phyloP scores from a whole-genome alignment of 768 basidiomycete species.

The Xanthoconium purpureum region DNA sequence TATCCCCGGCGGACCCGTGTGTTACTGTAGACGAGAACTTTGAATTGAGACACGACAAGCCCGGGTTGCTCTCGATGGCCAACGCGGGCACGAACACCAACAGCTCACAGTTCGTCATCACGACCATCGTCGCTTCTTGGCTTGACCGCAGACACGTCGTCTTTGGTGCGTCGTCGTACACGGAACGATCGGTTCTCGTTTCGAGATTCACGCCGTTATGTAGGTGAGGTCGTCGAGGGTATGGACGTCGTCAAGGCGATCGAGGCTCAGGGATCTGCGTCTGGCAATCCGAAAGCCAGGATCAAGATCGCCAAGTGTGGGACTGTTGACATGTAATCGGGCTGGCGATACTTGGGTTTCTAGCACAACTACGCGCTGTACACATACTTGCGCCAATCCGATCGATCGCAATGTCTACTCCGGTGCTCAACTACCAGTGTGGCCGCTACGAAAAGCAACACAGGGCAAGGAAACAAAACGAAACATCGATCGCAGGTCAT shows the following conservation, averaged over 20 bases:
- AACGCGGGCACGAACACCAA: conserved; percentile 83
- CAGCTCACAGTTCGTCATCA: conserved; percentile 91
- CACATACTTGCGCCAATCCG: too few relatives aligned
- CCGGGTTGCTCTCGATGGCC: conserved; percentile 72
- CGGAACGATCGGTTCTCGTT: neutral
- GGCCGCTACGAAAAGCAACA: too few relatives aligned
- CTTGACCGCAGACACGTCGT: conserved; percentile 16
- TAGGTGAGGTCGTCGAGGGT: conserved; percentile 10
- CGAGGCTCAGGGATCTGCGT: neutral
- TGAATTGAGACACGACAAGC: conserved; percentile 66
- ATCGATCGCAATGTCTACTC: too few relatives aligned
- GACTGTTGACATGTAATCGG: neutral
- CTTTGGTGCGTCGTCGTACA: conserved; percentile 7
- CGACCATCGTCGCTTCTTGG: conserved; percentile 58
- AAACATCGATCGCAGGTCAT: too few relatives aligned
- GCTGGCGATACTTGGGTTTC: too few relatives aligned
- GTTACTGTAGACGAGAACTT: conserved; percentile 89
- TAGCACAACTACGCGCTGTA: too few relatives aligned
- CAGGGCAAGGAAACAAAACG: too few relatives aligned
- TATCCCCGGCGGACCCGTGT: too few relatives aligned
- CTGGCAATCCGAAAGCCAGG: neutral
- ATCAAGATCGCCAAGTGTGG: conserved; percentile 2
- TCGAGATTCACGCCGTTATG: neutral
- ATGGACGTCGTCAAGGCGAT: neutral
- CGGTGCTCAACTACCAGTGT: too few relatives aligned